phyloP scores from a whole-genome alignment of 2,329 filamentous ascomycete genomes.

The Aspergillus sp. region DNA sequence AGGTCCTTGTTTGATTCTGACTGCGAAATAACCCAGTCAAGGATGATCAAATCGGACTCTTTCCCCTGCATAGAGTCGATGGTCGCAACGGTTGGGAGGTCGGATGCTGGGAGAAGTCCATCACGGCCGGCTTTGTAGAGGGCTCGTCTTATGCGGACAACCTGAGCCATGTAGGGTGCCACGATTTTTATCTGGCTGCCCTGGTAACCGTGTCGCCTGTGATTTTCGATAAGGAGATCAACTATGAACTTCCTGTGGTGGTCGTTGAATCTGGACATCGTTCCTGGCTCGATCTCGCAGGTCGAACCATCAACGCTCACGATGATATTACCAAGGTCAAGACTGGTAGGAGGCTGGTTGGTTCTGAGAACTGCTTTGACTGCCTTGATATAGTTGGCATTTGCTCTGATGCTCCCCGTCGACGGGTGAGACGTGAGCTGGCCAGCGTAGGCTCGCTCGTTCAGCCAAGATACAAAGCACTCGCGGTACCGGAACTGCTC shows the following conservation, averaged over 20 bases:
- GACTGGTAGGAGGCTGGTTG: too few species aligned
- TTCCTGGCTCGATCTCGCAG: neutral
- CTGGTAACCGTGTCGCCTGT: neutral
- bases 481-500: neutral
- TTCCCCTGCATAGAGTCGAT: neutral
- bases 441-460: neutral
- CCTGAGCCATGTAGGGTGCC: neutral
- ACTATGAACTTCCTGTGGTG: neutral
- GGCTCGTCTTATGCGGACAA: neutral
- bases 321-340: neutral
- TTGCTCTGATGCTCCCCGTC: neutral
- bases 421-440: neutral
- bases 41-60: neutral
- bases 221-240: neutral
- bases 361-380: too few species aligned
- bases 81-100: neutral
- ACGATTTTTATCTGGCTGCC: neutral
- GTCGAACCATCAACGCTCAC: neutral
- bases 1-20: neutral
- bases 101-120: neutral
- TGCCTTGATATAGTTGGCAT: neutral
- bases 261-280: neutral
- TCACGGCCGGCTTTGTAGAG: neutral
- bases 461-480: neutral
- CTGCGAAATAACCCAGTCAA: neutral